phyloP scores from a whole-genome alignment of 345 rosid genomes.

The Ricinus communis region DNA sequence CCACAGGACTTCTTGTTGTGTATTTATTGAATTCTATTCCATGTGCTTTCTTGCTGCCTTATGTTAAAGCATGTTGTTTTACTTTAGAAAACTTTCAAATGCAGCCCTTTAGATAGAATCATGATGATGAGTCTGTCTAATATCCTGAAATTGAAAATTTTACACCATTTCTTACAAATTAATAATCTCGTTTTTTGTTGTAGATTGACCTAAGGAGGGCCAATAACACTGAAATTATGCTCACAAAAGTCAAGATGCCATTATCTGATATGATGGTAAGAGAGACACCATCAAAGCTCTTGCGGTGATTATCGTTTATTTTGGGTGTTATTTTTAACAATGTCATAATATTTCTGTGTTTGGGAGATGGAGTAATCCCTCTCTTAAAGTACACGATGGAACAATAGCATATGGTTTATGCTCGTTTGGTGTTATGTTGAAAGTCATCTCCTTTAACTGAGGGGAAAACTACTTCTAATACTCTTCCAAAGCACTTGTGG shows the following conservation, averaged over 20 bases:
- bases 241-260: conserved; percentile 99
- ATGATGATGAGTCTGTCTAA: not conserved
- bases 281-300: conserved; percentile 15
- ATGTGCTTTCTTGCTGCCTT: not conserved
- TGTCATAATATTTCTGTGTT: not conserved
- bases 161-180: not conserved
- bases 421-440: not conserved
- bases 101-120: not conserved
- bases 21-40: not conserved
- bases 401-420: not conserved
- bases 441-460: not conserved
- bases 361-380: not conserved
- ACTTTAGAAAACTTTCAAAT: not conserved
- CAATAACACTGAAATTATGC: conserved; percentile 99
- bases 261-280: conserved; percentile 99
- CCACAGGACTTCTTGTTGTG: not conserved
- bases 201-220: conserved; percentile 97
- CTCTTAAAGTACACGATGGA: not conserved
- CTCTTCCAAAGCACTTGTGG: too few relatives aligned
- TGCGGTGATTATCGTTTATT: not conserved
- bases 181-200: conserved; percentile 22
- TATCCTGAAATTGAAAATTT: not conserved
- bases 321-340: not conserved
- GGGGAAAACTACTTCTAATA: not conserved
- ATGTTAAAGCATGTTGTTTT: not conserved